Base-by-base conservation (phyloP, 75 land plant species). In the Pinus tabuliformis region DNA sequence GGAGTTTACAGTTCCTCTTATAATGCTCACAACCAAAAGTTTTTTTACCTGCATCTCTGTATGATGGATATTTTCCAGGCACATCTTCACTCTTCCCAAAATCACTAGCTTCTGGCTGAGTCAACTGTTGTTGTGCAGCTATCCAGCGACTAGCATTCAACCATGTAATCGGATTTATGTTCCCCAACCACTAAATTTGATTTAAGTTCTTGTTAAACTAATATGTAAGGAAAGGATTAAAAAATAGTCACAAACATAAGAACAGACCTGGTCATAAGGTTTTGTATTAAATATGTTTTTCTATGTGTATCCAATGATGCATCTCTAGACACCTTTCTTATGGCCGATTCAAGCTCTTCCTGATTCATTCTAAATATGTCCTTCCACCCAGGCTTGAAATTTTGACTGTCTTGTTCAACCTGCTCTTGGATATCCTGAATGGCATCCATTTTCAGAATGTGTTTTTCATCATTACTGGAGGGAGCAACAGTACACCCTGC, bases 1-100 rank as follows among this genome's bases (percentile, higher is more conserved):
- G 68, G 61, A 92, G 70, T 82, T 92, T 92, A 59, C 95, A 92
- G 74, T 92, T 92, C 70, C 92, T 84, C 75, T 88, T 90, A 76
- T 92, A 92, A 73, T 92, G 95, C 70, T 90, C 79, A 78, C 95
- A 92, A 68, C 95, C 95, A 80, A 83, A 92, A 62, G 58, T 79
- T 12, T 42, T 72, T n/a, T 81, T 84, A 61, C 56, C 72, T 56
- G 77, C 70, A 79, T 92, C 89, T 9, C 79, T 82, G 72, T 84
- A 92, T 62, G 95, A 90, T 76, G 85, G 83, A 57, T 71, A 75
- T 20, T 79, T 83, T n/a, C 92, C 95, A 71, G 80, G 81, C 57
- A 89, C 74, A 33, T 84, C 86, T 57, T 76, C 82, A 57, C 58
- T 74, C 24, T 74, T 80, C 26, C 78, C 78, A 28, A 78, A 64